Evolutionary conservation across 345 rosid genomes (phyloP).

Genomic region (Eutrema heterophyllum): DNA sequence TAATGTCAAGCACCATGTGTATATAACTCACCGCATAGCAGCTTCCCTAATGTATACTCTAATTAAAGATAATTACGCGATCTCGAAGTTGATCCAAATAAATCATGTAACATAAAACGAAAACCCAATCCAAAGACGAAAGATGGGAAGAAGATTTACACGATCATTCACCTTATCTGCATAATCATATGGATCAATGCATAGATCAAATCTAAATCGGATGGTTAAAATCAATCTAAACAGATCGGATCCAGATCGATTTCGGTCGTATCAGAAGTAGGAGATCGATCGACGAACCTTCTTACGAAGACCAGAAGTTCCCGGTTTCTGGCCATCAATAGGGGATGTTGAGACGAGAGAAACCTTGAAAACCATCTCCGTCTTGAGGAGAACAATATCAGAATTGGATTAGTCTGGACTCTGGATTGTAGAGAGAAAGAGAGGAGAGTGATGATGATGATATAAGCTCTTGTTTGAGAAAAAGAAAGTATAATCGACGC

Average conservation of each 20-base stretch:
- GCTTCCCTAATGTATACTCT: background rate
- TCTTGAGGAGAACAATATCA: background rate
- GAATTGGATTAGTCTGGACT: background rate
- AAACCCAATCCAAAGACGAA: background rate
- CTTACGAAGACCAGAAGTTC: slow-evolving; percentile 99
- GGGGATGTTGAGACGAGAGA: slow-evolving; percentile 59
- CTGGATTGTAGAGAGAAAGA: background rate
- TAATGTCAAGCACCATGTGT: background rate
- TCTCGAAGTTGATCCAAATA: background rate
- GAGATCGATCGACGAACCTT: slow-evolving; percentile 49
- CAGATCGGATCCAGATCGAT: slow-evolving; percentile 20
- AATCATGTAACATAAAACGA: background rate
- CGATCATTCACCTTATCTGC: background rate
- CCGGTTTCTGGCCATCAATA: slow-evolving; percentile 93
- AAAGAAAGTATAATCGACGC: slow-evolving; percentile 12
- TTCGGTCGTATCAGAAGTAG: background rate
- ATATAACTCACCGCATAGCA: background rate
- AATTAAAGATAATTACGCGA: background rate
- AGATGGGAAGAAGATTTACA: background rate
- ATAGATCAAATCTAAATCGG: background rate
- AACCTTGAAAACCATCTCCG: slow-evolving; percentile 61
- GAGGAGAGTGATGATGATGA: slow-evolving; percentile 6
- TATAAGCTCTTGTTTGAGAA: background rate
- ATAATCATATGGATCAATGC: slow-evolving; percentile 9
- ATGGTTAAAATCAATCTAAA: background rate